A percentile compares a stretch with the other conserved stretches of the same genome.
phyloP scores from a whole-genome alignment of 441 rosid genomes.

The Lagerstroemia fauriei region DNA sequence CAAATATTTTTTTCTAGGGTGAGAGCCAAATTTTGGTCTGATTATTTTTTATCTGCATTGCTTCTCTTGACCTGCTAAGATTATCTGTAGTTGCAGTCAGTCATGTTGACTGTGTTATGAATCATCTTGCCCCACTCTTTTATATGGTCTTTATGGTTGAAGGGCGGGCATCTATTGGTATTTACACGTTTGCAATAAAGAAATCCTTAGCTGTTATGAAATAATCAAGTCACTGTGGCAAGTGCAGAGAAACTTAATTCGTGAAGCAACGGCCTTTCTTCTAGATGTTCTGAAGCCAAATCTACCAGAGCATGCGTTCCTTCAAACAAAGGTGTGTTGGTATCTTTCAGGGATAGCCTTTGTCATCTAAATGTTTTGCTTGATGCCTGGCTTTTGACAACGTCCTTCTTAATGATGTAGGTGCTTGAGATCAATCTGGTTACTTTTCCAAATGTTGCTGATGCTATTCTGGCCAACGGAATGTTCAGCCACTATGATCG shows the following conservation, averaged over 20 bases:
- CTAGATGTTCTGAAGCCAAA: constrained; percentile 97
- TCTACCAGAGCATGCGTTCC: constrained; percentile 85
- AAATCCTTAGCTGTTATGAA: neutral
- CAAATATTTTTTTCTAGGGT: neutral
- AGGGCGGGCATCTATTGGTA: neutral
- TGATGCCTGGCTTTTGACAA: constrained; percentile 30
- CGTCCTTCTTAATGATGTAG: constrained; percentile 35
- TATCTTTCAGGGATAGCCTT: constrained; percentile 10
- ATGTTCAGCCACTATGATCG: constrained; percentile 98
- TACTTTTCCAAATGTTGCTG: constrained; percentile 96
- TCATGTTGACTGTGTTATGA: neutral
- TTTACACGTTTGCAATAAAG: neutral
- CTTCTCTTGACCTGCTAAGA: neutral
- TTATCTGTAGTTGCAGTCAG: neutral
- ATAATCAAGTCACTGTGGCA: neutral
- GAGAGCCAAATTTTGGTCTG: neutral
- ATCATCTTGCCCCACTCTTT: neutral
- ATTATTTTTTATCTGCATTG: neutral
- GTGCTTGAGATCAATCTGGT: constrained; percentile 96
- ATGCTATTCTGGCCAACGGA: constrained; percentile 97
- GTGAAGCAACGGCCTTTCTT: constrained; percentile 98
- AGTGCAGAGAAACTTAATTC: constrained; percentile 86
- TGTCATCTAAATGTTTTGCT: constrained; percentile 3
- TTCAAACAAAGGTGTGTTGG: constrained; percentile 79
- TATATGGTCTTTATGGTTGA: neutral